These are phyloP conservation scores for Juncus inflexus DNA, from an alignment of 176 grass and related monocot species.

Conservation along the genomic window DNA sequence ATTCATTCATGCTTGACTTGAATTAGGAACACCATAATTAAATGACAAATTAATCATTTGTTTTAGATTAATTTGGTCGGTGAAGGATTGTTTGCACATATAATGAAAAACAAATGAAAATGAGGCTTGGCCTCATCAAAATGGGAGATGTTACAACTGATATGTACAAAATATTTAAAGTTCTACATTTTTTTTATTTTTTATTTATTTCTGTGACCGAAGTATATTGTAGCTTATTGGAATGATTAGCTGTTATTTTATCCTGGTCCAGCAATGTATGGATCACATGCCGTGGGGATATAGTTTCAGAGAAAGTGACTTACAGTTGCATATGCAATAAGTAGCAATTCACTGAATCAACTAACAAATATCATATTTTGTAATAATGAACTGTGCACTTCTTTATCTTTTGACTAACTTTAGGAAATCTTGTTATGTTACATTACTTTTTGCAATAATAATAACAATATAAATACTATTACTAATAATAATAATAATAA, in stretches of 20 bases:
- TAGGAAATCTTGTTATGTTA: too few relatives aligned
- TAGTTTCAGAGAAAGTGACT: conserved; percentile 7
- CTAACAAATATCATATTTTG: too few relatives aligned
- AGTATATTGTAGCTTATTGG: not conserved
- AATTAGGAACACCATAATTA: conserved; percentile 9
- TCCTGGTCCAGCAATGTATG: not conserved
- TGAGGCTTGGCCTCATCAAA: too few relatives aligned
- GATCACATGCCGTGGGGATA: conserved; percentile 20
- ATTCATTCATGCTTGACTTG: conserved; percentile 9
- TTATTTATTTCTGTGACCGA: conserved; percentile 2
- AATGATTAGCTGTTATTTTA: conserved; percentile 11
- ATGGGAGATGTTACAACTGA: too few relatives aligned
- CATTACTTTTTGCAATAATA: too few relatives aligned
- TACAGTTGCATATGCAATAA: not conserved
- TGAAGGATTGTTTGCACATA: not conserved
- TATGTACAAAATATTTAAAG: too few relatives aligned
- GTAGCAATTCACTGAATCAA: too few relatives aligned
- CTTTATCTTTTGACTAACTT: not conserved
- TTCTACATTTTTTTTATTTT: not conserved
- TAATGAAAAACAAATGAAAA: not conserved
- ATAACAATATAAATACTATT: too few relatives aligned
- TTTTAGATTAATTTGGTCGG: not conserved
- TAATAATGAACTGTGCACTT: too few relatives aligned
- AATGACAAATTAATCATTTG: not conserved
- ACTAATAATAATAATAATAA: too few relatives aligned